Percentiles rank a stretch among this genome's conserved stretches.
Conservation (phyloP, 164 flowering plant species). For the Berberis vulgaris region DNA sequence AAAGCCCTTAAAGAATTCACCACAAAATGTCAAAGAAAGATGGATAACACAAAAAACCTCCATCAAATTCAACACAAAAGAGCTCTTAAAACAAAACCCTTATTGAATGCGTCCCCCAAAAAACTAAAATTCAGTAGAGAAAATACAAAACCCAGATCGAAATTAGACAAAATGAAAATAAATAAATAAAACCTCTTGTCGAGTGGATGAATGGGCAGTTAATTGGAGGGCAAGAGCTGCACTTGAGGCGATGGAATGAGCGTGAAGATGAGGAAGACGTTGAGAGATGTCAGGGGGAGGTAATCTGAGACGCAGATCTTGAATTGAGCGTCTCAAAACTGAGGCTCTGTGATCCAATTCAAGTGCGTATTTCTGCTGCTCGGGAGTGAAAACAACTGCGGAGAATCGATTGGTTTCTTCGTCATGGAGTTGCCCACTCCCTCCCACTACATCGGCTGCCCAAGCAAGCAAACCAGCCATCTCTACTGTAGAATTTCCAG, state of each 20-base stretch:
- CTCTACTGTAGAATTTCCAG: neutral
- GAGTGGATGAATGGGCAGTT: slow-evolving; percentile 74
- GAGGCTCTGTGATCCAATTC: slow-evolving; percentile 54
- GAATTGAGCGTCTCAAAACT: slow-evolving; percentile 63
- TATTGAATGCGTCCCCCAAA: neutral
- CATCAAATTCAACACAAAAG: no score
- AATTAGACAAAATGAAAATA: neutral
- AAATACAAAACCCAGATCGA: neutral
- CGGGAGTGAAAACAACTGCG: slow-evolving; percentile 42
- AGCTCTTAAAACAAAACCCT: no score
- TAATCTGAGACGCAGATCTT: slow-evolving; percentile 71
- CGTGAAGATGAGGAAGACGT: slow-evolving; percentile 90
- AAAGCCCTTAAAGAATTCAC: no score
- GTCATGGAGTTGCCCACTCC: slow-evolving; percentile 32
- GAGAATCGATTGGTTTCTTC: slow-evolving; percentile 15
- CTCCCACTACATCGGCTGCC: slow-evolving; percentile 87
- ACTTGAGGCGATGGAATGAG: slow-evolving; percentile 85
- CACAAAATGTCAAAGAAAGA: no score
- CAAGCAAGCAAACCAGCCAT: slow-evolving; percentile 98
- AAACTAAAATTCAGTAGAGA: neutral
- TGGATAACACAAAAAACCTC: no score
- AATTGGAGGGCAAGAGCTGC: slow-evolving; percentile 78
- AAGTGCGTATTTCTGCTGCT: slow-evolving; percentile 48
- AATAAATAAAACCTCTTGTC: slow-evolving; percentile 44
- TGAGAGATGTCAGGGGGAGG: slow-evolving; percentile 86